Evolutionary conservation across 768 basidiomycete genomes (phyloP), one percentile per base, ranked within the genome.

Genomic region (Rhodotorula graminis): DNA sequence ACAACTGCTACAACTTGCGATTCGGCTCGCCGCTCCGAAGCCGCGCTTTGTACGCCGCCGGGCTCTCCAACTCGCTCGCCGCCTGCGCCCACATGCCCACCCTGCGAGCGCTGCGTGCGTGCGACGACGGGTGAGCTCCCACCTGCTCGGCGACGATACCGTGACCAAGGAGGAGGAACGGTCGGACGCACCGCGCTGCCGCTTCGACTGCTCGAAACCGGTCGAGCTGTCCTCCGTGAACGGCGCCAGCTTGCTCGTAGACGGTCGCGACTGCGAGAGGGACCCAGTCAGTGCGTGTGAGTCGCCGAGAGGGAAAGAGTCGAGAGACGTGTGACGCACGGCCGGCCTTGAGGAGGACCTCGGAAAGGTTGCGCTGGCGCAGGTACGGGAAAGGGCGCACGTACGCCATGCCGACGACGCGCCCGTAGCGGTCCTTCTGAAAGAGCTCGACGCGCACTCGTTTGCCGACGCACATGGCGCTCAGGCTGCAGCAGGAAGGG

Each of bases 41-140:
- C 23, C 90, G 84, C 47, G 86, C 87, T 82, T 96, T 94, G 80
- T 90, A 94, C 61, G 89, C 88, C 1, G 87, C 85, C 0, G 93
- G 93, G 15, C 86, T 87, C 75, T 94, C 93, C 23, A 80, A 80
- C 27, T 82, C 82, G 11, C 16, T 6, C 59, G 73, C 76, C 0
- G 76, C 77, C 2, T 52, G 58, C 40, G 81, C 82, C 92, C 92
- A 95, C 84, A 93, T 89, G 0, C 93, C 93, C 70, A 84, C 82
- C 64, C 85, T 85, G 44, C 85, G 85, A 49, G 81, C 79, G 77
- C 91, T 93, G 69, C 9, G 52, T n/a, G 42, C 52, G 53, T 25
- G 55, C 27, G 44, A 23, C n/a, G n/a, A n/a, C n/a, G n/a, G n/a
- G n/a, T n/a, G n/a, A n/a, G n/a, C n/a, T n/a, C n/a, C n/a, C n/a